Evolutionary conservation across 768 basidiomycete species (phyloP), one percentile per base, ranked within the genome.

Genomic region (Podaxis sp.): DNA sequence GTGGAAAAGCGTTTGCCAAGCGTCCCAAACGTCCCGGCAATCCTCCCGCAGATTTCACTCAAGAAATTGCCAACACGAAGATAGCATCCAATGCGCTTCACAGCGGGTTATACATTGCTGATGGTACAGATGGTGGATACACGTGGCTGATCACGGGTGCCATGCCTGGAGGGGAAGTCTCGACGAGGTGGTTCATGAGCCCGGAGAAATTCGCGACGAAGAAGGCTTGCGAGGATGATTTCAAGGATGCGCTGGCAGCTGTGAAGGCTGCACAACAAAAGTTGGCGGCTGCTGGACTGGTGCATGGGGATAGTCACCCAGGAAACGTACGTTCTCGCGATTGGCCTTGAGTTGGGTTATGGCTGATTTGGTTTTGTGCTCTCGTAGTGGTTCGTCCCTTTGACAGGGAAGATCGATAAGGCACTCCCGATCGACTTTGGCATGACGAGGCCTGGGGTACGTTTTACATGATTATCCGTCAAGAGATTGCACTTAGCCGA

Each of bases 121-220:
- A 51, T 0, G 59, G 59, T 8, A 40, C 12, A 11, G 36, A 40
- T n/a, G 51, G 39, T 8, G 36, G 26, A 13, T 60, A 40, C 39
- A 26, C 6, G 12, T 60, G 59, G 59, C 39, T 60, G 2, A 52
- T 60, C 51, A 60, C 59, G 8, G 59, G 13, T 40, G 39, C 59
- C 26, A 52, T 52, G 33, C 51, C 59, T 40, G 59, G 48, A 26
- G 59, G 59, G 2, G 49, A 60, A 12, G 11, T 60, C 5, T 52
- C 46, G 5, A 15, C 3, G 4, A 22, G 59, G 22, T 60, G 51
- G 59, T 24, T 40, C 38, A n/a, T 1, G 17, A 9, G 26, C 17
- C 30, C 3, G 12, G 15, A 33, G 4, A 51, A 52, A n/a, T 60
- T 60, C 19, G 59, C 59, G 49, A 60, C 38, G 15, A 52, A 30